Evolutionary conservation across 2,329 filamentous ascomycete genomes (phyloP).

Genomic region (Simplicillium sp.): DNA sequence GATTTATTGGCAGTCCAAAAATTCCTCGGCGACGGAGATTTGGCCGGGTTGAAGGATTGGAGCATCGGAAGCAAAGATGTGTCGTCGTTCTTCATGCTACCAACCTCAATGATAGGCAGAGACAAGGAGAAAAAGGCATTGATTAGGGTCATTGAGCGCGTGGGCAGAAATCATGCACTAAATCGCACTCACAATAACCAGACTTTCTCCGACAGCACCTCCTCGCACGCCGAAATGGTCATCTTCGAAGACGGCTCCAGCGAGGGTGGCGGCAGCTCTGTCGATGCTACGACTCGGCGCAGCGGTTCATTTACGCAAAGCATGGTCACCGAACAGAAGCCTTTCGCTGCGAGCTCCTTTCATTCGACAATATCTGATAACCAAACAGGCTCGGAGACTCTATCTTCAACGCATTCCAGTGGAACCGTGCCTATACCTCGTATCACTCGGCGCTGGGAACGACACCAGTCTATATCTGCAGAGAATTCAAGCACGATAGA

Average conservation of each 20-base stretch:
- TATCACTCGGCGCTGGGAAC: constrained; percentile 38
- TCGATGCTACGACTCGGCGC: constrained; percentile 37
- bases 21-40: constrained; percentile 66
- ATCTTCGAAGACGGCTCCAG: constrained; percentile 46
- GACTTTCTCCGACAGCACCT: constrained; percentile 44
- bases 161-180: constrained; percentile 54
- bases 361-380: constrained; percentile 31
- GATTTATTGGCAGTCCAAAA: constrained; percentile 69
- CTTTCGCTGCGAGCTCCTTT: constrained; percentile 26
- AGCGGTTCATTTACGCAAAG: constrained; percentile 40
- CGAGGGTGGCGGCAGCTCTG: constrained; percentile 46
- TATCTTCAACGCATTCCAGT: constrained; percentile 35
- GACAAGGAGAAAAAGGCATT: constrained; percentile 62
- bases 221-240: constrained; percentile 38
- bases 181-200: constrained; percentile 29
- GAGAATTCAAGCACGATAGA: constrained; percentile 39
- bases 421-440: constrained; percentile 18
- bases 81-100: constrained; percentile 85
- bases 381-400: constrained; percentile 32
- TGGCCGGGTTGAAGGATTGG: constrained; percentile 61
- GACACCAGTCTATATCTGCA: constrained; percentile 39
- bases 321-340: constrained; percentile 30
- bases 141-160: constrained; percentile 65
- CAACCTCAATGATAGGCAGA: constrained; percentile 71
- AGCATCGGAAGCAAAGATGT: constrained; percentile 75